Evolutionary conservation across 129 eudicot genomes (phyloP).

Genomic region (Ambrosia trifida): DNA sequence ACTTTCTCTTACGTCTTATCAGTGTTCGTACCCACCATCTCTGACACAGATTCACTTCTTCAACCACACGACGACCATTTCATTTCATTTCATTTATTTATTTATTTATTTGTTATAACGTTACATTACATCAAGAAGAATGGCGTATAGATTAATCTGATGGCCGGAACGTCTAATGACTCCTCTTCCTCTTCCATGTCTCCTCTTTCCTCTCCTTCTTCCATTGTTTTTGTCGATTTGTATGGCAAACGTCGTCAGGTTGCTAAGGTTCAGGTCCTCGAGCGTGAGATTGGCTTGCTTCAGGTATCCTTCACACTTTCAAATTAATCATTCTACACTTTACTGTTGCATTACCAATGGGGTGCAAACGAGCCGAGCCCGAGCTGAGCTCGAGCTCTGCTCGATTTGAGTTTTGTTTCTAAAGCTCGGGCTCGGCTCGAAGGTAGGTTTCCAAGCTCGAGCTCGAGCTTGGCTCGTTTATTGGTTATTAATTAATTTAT

Average conservation of each 20-base stretch:
- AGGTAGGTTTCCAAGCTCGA: too few relatives aligned
- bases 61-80: not conserved
- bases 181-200: constrained; percentile 35
- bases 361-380: too few relatives aligned
- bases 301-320: constrained; percentile 12
- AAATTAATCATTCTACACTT: not conserved
- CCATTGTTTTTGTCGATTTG: constrained; percentile 33
- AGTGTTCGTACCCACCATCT: constrained; percentile 24
- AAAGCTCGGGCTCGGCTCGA: too few relatives aligned
- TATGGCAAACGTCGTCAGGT: constrained; percentile 40
- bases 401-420: too few relatives aligned
- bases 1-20: constrained; percentile 23
- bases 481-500: too few relatives aligned
- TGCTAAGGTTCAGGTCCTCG: constrained; percentile 42
- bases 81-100: not conserved
- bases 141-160: not conserved
- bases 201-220: constrained; percentile 32
- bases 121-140: too few relatives aligned
- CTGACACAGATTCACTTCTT: constrained; percentile 36
- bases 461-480: too few relatives aligned
- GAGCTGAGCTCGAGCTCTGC: too few relatives aligned
- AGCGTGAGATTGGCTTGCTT: constrained; percentile 35
- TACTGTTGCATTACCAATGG: not conserved
- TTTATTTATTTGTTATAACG: too few relatives aligned
- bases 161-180: constrained; percentile 36